phyloP scores from a whole-genome alignment of 768 basidiomycete species.

The Crepidotus variabilis region DNA sequence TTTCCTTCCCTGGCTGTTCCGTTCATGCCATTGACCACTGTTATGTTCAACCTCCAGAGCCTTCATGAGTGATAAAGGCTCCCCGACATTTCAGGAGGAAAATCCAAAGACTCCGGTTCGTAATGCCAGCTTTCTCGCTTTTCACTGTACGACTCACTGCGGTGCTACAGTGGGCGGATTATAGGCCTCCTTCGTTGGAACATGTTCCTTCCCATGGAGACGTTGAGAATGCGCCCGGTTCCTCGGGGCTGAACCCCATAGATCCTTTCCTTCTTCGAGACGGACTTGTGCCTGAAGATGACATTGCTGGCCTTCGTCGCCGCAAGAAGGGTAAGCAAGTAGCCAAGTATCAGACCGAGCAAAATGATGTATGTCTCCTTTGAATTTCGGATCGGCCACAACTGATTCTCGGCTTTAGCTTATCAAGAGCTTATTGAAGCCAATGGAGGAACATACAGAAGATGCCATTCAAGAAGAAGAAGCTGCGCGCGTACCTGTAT shows the following conservation, averaged over 20 bases:
- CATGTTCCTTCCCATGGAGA: conserved; percentile 36
- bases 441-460: conserved; percentile 84
- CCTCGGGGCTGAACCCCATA: conserved; percentile 26
- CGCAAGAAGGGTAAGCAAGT: conserved; percentile 58
- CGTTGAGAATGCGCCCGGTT: conserved; percentile 38
- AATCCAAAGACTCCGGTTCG: neutral
- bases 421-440: conserved; percentile 82
- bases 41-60: neutral
- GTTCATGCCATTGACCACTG: neutral
- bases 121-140: neutral
- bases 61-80: neutral
- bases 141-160: neutral
- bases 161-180: conserved; percentile 10
- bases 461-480: conserved; percentile 75
- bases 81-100: neutral
- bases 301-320: conserved; percentile 60
- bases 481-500: conserved; percentile 60
- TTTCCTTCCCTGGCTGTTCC: neutral
- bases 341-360: conserved; percentile 62
- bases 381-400: neutral
- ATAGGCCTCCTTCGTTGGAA: conserved; percentile 17
- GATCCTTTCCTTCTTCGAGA: conserved; percentile 70
- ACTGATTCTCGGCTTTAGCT: conserved; percentile 45
- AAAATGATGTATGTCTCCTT: conserved; percentile 54
- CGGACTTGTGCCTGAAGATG: conserved; percentile 57